Evolutionary conservation across 1,284 basidiomycete species (phyloP).

Genomic region (Kalmanozyma brasiliensis): DNA sequence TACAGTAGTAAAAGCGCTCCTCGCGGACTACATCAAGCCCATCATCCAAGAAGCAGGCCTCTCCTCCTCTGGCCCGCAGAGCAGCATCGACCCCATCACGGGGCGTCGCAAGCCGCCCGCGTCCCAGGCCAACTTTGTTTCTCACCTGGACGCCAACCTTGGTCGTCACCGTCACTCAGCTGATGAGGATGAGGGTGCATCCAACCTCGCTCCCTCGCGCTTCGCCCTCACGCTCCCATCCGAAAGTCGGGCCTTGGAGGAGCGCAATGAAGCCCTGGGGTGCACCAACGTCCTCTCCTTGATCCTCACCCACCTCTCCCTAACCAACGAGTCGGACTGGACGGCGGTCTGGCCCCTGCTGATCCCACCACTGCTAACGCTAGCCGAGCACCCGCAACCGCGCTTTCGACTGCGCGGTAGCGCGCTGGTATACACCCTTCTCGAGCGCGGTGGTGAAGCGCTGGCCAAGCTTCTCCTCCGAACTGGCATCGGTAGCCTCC

Average conservation of each 20-base stretch:
- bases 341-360: slow-evolving; percentile 29
- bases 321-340: slow-evolving; percentile 28
- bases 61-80: slow-evolving; percentile 14
- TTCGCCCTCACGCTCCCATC: slow-evolving; percentile 8
- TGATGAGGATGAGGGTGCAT: slow-evolving; percentile 18
- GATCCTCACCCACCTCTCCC: slow-evolving; percentile 15
- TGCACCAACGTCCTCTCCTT: slow-evolving; percentile 30
- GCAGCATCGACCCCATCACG: slow-evolving; percentile 18
- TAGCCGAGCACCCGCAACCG: slow-evolving; percentile 40
- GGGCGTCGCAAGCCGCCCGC: slow-evolving; percentile 20
- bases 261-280: slow-evolving; percentile 34
- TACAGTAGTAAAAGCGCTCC: slow-evolving; percentile 11
- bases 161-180: slow-evolving; percentile 30
- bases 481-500: slow-evolving; percentile 36
- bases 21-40: slow-evolving; percentile 36
- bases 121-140: slow-evolving; percentile 12
- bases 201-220: slow-evolving; percentile 11
- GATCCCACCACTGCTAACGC: slow-evolving; percentile 34
- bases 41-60: slow-evolving; percentile 22
- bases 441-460: no score
- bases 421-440: slow-evolving; percentile 8
- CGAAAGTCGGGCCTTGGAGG: not conserved
- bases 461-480: slow-evolving; percentile 26
- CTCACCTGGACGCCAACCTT: slow-evolving; percentile 21
- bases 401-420: slow-evolving; percentile 22